phyloP scores from a whole-genome alignment of 208 protist species.

The Trypanosomatidae sp. region DNA sequence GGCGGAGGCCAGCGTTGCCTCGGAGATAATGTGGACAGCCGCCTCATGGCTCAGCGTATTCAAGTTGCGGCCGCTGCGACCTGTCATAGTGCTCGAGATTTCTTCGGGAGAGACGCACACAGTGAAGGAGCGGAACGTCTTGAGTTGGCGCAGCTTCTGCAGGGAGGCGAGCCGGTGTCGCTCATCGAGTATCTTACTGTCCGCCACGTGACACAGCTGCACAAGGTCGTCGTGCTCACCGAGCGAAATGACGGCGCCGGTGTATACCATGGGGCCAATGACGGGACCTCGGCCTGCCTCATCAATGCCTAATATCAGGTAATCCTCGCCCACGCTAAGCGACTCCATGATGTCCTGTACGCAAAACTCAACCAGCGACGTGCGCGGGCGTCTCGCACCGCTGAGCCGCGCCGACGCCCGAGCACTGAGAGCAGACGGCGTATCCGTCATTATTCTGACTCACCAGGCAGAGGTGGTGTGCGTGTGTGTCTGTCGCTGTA shows the following conservation, averaged over 20 bases:
- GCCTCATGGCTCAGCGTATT: slow-evolving; percentile 91
- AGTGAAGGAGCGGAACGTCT: slow-evolving; percentile 69
- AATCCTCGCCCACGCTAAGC: slow-evolving; percentile 44
- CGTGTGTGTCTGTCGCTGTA: neutral
- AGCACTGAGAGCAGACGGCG: slow-evolving; percentile 27
- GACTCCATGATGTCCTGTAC: slow-evolving; percentile 59
- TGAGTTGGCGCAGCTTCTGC: slow-evolving; percentile 50
- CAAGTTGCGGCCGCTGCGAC: slow-evolving; percentile 67
- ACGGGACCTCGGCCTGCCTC: slow-evolving; percentile 95
- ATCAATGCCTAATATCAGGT: slow-evolving; percentile 93
- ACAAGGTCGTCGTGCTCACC: slow-evolving; percentile 76
- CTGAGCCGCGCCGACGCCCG: slow-evolving; percentile 34
- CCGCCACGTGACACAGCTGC: slow-evolving; percentile 78
- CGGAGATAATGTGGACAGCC: slow-evolving; percentile 79
- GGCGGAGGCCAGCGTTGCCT: slow-evolving; percentile 62
- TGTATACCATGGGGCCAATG: slow-evolving; percentile 95
- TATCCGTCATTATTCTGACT: slow-evolving; percentile 19
- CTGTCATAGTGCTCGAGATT: slow-evolving; percentile 79
- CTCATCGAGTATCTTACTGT: slow-evolving; percentile 84
- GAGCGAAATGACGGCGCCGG: slow-evolving; percentile 69
- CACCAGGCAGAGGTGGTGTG: neutral
- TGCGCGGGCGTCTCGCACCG: slow-evolving; percentile 50
- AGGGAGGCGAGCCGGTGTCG: slow-evolving; percentile 54
- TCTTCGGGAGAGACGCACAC: slow-evolving; percentile 55
- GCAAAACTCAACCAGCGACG: slow-evolving; percentile 56